A percentile compares a stretch with the other conserved stretches of the same genome.
Conservation (phyloP, 2,329 filamentous ascomycete species). For the Hymenoscyphus fructigenus region DNA sequence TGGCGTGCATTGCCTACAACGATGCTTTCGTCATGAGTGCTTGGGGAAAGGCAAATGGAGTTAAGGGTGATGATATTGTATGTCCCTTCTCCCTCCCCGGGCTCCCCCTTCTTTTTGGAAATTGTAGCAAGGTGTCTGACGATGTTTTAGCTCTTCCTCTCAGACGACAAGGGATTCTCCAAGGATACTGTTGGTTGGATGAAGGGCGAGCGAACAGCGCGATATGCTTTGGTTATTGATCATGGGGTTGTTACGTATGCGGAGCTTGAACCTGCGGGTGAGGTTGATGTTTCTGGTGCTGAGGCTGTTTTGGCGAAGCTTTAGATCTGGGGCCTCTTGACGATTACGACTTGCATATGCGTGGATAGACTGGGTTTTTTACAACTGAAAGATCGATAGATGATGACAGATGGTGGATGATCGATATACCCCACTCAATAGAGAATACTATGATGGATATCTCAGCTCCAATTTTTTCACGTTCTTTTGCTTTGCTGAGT, state of each 20-base stretch:
- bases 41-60: conserved; percentile 69
- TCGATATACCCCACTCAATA: neutral
- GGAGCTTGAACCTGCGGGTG: conserved; percentile 54
- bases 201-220: conserved; percentile 57
- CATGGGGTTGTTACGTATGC: conserved; percentile 67
- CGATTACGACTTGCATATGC: neutral
- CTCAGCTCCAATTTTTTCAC: neutral
- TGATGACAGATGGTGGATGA: too few species aligned
- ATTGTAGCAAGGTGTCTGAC: neutral
- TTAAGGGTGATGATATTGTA: conserved; percentile 63
- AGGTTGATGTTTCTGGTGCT: conserved; percentile 35
- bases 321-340: conserved; percentile 10
- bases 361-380: neutral
- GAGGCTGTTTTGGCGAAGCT: conserved; percentile 36
- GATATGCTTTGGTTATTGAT: conserved; percentile 67
- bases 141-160: conserved; percentile 57
- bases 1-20: conserved; percentile 67
- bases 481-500: too few species aligned
- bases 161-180: conserved; percentile 64
- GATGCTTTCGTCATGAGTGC: conserved; percentile 71
- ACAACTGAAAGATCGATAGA: neutral
- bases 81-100: conserved; percentile 30
- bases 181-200: conserved; percentile 62
- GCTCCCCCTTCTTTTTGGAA: neutral
- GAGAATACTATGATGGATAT: conserved; percentile 2